Conservation (phyloP, 306 rosid genomes). For the Urtica urens region DNA sequence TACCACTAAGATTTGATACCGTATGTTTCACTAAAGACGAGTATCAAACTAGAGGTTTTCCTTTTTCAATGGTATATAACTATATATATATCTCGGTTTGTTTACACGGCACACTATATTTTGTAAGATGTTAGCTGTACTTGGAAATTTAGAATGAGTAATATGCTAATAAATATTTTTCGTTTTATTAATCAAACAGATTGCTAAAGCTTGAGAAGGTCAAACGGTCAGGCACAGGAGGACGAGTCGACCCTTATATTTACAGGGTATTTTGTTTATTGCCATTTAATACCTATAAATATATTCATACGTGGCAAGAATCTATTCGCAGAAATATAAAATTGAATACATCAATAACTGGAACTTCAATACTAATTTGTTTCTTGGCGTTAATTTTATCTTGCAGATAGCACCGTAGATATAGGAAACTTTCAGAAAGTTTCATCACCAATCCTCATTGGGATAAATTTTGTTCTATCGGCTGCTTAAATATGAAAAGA, state of each 20-base stretch:
- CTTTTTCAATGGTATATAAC: too few species aligned
- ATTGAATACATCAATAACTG: not conserved
- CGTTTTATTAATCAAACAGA: conserved; percentile 13
- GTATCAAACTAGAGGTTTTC: too few species aligned
- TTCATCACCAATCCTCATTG: conserved; percentile 5
- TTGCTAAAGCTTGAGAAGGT: conserved; percentile 25
- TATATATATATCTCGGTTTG: too few species aligned
- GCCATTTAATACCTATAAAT: not conserved
- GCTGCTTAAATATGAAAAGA: conserved; percentile 7
- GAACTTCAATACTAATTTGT: not conserved
- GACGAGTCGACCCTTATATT: conserved; percentile 22
- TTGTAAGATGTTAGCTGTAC: too few species aligned
- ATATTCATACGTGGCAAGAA: too few species aligned
- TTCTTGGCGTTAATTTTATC: not conserved
- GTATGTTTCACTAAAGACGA: too few species aligned
- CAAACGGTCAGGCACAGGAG: conserved; percentile 25
- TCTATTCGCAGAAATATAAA: too few species aligned
- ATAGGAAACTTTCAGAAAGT: not conserved
- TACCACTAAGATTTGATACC: too few species aligned
- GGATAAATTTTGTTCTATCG: conserved; percentile 9
- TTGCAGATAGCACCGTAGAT: conserved; percentile 20
- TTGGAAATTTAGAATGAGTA: too few species aligned
- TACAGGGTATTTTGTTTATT: conserved; percentile 17
- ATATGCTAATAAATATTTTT: too few species aligned
- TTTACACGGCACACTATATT: too few species aligned